Evolutionary conservation across 192 early-diverging fungal genomes (phyloP).

Genomic region (Spizellomyces sp.): DNA sequence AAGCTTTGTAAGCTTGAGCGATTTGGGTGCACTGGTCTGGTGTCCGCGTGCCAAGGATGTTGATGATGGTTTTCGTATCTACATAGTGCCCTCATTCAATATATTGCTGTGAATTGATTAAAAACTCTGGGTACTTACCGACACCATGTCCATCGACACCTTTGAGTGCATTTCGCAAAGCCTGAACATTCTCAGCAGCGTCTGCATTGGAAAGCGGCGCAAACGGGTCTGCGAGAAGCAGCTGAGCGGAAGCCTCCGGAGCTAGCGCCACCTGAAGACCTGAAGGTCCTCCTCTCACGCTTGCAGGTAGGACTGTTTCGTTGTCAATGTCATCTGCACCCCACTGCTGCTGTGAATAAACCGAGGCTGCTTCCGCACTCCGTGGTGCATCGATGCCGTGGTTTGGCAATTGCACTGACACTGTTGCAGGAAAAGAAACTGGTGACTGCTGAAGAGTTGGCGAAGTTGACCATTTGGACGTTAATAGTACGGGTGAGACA

Average conservation of each 20-base stretch:
- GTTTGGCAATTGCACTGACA: not conserved
- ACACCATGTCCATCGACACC: not conserved
- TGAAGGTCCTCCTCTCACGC: not conserved
- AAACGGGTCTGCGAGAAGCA: not conserved
- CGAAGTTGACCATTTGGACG: no score
- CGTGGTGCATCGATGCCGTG: not conserved
- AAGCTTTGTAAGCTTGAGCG: conserved; percentile 11
- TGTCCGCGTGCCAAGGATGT: conserved; percentile 9
- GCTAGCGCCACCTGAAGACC: not conserved
- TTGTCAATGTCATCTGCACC: not conserved
- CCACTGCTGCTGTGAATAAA: not conserved
- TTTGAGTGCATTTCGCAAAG: not conserved
- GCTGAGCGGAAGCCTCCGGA: not conserved
- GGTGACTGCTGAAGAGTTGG: not conserved
- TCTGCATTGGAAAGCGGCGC: not conserved
- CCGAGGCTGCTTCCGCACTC: not conserved
- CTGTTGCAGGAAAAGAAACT: not conserved
- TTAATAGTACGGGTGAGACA: no score
- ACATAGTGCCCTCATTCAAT: no score
- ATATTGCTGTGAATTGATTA: not conserved
- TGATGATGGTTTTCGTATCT: conserved; percentile 9
- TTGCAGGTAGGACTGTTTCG: not conserved
- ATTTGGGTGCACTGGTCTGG: conserved; percentile 14
- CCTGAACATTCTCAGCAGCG: conserved; percentile 3
- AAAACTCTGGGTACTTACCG: not conserved